Percentiles rank a stretch among this genome's conserved stretches.
Conservation (phyloP, 2,329 filamentous ascomycete genomes). For the Penicillium concentricum region DNA sequence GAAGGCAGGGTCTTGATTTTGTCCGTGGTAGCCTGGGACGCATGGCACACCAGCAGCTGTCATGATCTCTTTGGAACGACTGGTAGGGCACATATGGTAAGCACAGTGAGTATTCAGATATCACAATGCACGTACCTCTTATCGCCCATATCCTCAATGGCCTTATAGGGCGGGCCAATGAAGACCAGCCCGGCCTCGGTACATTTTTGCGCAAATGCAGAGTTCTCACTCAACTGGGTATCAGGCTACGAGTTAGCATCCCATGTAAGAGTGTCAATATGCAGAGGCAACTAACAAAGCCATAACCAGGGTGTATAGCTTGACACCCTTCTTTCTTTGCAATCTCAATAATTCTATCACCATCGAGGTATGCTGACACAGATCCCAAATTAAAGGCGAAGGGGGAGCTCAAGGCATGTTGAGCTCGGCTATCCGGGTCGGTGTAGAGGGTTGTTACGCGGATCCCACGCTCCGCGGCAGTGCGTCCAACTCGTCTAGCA, state of each 20-base stretch:
- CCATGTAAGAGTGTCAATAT: not conserved
- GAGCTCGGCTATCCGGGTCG: constrained; percentile 79
- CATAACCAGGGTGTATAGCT: constrained; percentile 94
- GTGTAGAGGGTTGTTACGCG: constrained; percentile 94
- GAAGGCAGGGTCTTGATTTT: constrained; percentile 67
- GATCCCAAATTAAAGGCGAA: constrained; percentile 81
- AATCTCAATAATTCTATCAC: constrained; percentile 84
- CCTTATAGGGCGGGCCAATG: constrained; percentile 81
- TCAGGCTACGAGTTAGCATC: not conserved
- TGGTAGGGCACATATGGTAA: constrained; percentile 22
- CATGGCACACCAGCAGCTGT: constrained; percentile 90
- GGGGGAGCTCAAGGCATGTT: constrained; percentile 83
- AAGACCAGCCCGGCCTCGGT: constrained; percentile 89
- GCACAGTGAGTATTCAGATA: not conserved
- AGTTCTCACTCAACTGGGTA: constrained; percentile 76
- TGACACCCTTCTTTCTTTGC: constrained; percentile 84
- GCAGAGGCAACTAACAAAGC: constrained; percentile 57
- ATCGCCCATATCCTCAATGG: constrained; percentile 82
- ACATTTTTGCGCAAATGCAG: constrained; percentile 82
- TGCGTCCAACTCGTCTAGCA: constrained; percentile 73
- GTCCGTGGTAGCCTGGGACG: constrained; percentile 91
- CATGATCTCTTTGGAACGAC: constrained; percentile 94
- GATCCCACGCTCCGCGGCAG: constrained; percentile 84
- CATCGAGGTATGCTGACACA: constrained; percentile 85
- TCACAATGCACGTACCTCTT: constrained; percentile 61